Conservation (phyloP, 805 yeast species). For the Hanseniaspora pseudoguilliermondii region DNA sequence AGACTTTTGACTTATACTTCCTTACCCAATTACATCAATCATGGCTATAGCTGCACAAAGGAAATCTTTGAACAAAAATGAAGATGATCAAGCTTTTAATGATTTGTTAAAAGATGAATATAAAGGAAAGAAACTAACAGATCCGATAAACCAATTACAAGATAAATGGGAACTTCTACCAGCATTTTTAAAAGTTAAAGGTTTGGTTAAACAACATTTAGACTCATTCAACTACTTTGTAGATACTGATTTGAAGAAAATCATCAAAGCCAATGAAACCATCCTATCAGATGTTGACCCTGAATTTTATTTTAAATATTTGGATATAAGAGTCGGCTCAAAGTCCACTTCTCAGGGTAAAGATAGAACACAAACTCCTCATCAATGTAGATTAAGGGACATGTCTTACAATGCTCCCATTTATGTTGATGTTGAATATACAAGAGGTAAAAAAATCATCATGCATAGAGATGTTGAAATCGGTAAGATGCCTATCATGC, state of each 20-base stretch:
- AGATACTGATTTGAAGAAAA: constrained; percentile 83
- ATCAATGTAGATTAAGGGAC: constrained; percentile 89
- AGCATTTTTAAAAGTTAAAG: constrained; percentile 89
- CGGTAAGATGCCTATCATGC: constrained; percentile 98
- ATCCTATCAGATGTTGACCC: constrained; percentile 94
- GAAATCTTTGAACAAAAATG: constrained; percentile 10
- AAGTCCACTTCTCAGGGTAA: constrained; percentile 42
- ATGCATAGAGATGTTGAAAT: constrained; percentile 83
- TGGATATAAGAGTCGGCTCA: constrained; percentile 85
- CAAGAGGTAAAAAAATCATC: constrained; percentile 85
- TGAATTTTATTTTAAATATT: constrained; percentile 81
- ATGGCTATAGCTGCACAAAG: constrained; percentile 5
- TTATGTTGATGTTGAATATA: constrained; percentile 92
- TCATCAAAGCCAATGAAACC: constrained; percentile 77
- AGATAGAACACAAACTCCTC: constrained; percentile 70
- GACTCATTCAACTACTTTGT: constrained; percentile 97
- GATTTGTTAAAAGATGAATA: constrained; percentile 69
- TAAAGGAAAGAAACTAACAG: constrained; percentile 76
- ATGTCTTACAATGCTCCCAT: constrained; percentile 91
- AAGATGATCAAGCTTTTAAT: constrained; percentile 48
- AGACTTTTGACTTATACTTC: background rate
- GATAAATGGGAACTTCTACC: constrained; percentile 97
- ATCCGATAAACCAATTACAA: constrained; percentile 77
- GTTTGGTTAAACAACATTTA: constrained; percentile 90
- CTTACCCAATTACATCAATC: background rate